Percentiles rank a stretch among this genome's conserved stretches.
These are phyloP conservation scores for Picochlorum sp. DNA, from an alignment of 139 green algal species.

Conservation along the genomic window DNA sequence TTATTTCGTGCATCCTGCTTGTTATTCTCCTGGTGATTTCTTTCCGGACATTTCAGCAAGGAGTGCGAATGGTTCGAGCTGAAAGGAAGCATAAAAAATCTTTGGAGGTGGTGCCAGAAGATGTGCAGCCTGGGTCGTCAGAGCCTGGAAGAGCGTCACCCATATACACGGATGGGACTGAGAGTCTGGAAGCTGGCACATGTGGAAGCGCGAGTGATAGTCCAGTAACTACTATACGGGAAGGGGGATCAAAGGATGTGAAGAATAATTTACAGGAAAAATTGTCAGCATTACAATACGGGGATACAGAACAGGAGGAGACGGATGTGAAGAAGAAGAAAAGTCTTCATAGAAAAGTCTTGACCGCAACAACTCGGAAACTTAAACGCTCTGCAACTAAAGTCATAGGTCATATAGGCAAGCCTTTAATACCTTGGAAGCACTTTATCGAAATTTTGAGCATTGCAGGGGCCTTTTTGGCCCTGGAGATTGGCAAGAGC, in stretches of 20 bases:
- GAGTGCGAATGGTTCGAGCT: not conserved
- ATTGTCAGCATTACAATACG: not conserved
- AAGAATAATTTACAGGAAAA: conserved; percentile 1
- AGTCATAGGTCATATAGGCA: not conserved
- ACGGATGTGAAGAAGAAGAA: not conserved
- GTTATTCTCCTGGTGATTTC: conserved; percentile 4
- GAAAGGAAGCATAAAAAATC: not conserved
- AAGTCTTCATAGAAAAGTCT: not conserved
- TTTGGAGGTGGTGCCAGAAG: not conserved
- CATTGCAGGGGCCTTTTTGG: conserved; percentile 1
- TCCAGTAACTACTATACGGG: not conserved
- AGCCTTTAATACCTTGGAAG: conserved; percentile 5
- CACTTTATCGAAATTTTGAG: conserved; percentile 3
- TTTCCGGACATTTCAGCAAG: conserved; percentile 4
- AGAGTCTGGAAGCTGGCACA: not conserved
- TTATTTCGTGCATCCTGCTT: conserved; percentile 9
- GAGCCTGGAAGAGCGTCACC: too few relatives aligned
- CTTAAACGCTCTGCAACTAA: too few relatives aligned
- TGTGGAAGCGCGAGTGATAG: not conserved
- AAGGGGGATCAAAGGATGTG: not conserved
- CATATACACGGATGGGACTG: too few relatives aligned
- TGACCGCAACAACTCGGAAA: too few relatives aligned
- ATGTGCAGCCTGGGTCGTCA: not conserved
- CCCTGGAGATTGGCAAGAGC: conserved; percentile 13
- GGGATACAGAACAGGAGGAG: not conserved